Base-by-base conservation (phyloP, 805 yeast species). In the Jamesozyma jinghongensis region DNA sequence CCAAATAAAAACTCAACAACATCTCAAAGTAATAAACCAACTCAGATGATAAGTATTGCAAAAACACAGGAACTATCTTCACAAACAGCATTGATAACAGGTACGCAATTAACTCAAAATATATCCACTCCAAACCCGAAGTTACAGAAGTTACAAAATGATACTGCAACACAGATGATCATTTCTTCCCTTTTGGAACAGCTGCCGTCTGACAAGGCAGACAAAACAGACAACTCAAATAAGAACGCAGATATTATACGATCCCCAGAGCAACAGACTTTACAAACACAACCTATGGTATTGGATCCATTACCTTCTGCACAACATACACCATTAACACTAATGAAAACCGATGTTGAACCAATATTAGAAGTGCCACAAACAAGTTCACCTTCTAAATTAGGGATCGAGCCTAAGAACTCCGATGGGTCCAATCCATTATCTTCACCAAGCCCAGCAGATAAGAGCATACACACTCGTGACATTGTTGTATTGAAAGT, bases 351-450 rank as follows among this genome's bases (percentile, higher is more conserved):
- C 13, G 36, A 31, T 30, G 34, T 38, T 19, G 50, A 44, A 27
- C 35, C 47, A 18, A 32, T 46, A 10, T 34, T 40, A 30, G 50
- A 51, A 35, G 55, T 47, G 16, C 55, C 53, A 8, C 50, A 46
- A 31, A 52, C 54, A 17, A 53, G 53, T 27, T 49, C 56, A 5
- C 51, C 52, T 2, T 42, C 49, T 8, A 51, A 45, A 34, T 32
- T 14, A 3, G 26, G 16, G 3, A 17, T 26, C 5, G 40, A 27
- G 5, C 16, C 18, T 11, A 42, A 42, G 12, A 34, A 34, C 12
- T 31, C 28, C 10, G 26, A 22, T 22, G 26, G 10, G 10, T 10
- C 6, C 6, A 22, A 10, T 22, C 26, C 26, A 12, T 12, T 35
- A 14, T 39, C 42, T 10, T 34, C 34, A 10, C 32, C 36, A 4